A percentile compares a stretch with the other conserved stretches of the same genome.
These are phyloP conservation scores for Penstemon davidsonii DNA, from an alignment of 257 asterid species.

Conservation along the genomic window DNA sequence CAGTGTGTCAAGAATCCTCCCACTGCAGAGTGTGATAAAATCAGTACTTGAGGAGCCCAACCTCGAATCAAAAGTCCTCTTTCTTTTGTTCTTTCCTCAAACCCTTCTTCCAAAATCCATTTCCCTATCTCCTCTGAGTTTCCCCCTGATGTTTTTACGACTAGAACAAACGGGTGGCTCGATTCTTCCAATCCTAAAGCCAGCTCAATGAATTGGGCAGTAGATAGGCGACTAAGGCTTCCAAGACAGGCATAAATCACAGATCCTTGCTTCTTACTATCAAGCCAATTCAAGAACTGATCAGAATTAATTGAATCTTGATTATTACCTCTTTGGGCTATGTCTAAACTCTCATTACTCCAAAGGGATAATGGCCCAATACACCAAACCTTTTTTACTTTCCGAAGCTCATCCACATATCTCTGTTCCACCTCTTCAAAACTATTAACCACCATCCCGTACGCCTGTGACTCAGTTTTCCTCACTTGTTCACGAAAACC, in stretches of 20 bases:
- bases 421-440: conserved; percentile 6
- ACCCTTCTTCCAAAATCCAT: conserved; percentile 18
- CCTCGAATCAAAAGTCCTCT: conserved; percentile 17
- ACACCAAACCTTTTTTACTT: conserved; percentile 17
- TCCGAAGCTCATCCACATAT: background rate
- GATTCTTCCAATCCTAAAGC: conserved; percentile 11
- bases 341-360: conserved; percentile 2
- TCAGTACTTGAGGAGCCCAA: conserved; percentile 20
- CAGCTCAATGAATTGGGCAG: background rate
- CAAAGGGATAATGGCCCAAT: conserved; percentile 18
- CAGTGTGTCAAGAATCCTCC: conserved; percentile 31
- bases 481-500: background rate
- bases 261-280: too few relatives aligned
- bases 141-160: background rate
- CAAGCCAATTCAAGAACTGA: too few relatives aligned
- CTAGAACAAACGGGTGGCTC: conserved; percentile 1
- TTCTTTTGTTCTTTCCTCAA: conserved; percentile 17
- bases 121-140: background rate
- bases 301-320: too few relatives aligned
- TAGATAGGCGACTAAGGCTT: background rate
- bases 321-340: too few relatives aligned
- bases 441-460: conserved; percentile 10
- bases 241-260: too few relatives aligned
- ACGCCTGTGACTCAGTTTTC: background rate
- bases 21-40: conserved; percentile 1